Evolutionary conservation across 345 rosid species (phyloP).

Genomic region (Hirschfeldia incana): DNA sequence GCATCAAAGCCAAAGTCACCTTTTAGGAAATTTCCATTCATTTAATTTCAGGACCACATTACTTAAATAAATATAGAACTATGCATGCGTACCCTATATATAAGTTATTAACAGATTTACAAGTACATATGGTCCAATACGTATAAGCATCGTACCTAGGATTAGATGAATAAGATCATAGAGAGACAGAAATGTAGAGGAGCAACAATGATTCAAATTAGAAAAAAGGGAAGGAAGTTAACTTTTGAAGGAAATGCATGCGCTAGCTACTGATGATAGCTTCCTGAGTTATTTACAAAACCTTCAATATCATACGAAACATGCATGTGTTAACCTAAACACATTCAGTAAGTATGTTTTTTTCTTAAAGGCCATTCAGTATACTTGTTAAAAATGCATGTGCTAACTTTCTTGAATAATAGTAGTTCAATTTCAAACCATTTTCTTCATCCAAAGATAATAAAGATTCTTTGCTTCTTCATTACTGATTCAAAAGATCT

Average conservation of each 20-base stretch:
- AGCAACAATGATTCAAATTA: neutral
- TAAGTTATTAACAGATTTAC: neutral
- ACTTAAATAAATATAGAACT: neutral
- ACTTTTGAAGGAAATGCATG: neutral
- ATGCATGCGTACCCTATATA: neutral
- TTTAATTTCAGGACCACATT: neutral
- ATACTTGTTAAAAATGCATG: neutral
- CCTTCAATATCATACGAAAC: neutral
- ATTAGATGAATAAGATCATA: neutral
- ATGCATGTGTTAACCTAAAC: neutral
- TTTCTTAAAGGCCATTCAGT: neutral
- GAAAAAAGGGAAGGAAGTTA: neutral
- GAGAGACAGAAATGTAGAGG: constrained; percentile 7
- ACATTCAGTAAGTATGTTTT: neutral
- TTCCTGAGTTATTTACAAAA: neutral
- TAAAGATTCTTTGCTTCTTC: neutral
- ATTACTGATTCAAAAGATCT: neutral
- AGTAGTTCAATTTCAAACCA: neutral
- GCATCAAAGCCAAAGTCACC: neutral
- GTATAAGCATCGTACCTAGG: neutral
- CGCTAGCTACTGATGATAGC: neutral
- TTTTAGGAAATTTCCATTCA: neutral
- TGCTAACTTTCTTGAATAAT: neutral
- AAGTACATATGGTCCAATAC: neutral
- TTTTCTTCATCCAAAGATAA: neutral